Evolutionary conservation across 345 rosid genomes (phyloP).

Genomic region (Corchorus olitorius): DNA sequence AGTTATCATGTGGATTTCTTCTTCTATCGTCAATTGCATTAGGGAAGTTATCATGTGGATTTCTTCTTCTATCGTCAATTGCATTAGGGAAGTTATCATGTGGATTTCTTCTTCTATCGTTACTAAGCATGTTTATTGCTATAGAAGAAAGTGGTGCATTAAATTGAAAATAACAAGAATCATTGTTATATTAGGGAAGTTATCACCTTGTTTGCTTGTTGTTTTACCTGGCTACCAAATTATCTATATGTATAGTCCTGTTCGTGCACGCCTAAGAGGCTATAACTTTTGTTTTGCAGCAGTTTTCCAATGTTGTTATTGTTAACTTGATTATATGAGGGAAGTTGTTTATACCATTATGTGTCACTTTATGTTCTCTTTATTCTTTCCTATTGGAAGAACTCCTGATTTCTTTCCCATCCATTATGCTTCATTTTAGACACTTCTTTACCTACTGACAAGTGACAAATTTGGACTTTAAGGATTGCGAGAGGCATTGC

Average conservation of each 20-base stretch:
- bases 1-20: not conserved
- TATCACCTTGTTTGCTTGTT: too few relatives aligned
- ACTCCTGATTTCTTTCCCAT: not conserved
- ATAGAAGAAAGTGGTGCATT: too few relatives aligned
- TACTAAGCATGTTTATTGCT: not conserved
- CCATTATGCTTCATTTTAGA: not conserved
- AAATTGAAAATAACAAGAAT: not conserved
- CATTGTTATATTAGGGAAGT: not conserved
- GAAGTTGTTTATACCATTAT: not conserved
- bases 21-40: not conserved
- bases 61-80: not conserved
- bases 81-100: not conserved
- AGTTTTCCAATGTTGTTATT: not conserved
- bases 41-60: too few relatives aligned
- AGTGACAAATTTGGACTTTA: not conserved
- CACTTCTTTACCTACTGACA: constrained; percentile 1
- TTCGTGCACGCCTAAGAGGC: not conserved
- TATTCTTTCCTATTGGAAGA: not conserved
- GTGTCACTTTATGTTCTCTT: not conserved
- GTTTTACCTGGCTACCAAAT: not conserved
- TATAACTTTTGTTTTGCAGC: not conserved
- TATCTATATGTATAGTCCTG: not conserved
- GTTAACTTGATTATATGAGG: not conserved
- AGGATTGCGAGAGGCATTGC: not conserved
- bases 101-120: not conserved